Evolutionary conservation across 192 early-diverging fungal genomes (phyloP).

Genomic region (Coemansia umbellata): DNA sequence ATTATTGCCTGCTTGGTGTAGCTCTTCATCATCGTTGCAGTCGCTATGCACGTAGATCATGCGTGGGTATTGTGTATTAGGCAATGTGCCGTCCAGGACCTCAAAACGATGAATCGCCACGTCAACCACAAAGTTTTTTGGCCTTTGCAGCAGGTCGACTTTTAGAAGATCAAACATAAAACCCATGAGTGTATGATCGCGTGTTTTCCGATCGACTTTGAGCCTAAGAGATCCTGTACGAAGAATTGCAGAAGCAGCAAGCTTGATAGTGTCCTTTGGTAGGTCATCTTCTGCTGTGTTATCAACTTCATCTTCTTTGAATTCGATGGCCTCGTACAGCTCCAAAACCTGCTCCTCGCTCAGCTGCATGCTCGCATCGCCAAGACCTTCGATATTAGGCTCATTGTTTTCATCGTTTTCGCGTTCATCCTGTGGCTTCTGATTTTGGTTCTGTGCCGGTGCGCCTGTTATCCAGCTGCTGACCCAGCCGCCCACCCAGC

Average conservation of each 20-base stretch:
- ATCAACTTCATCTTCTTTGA: slow-evolving; percentile 69
- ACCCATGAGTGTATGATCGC: slow-evolving; percentile 49
- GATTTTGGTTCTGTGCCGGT: neutral
- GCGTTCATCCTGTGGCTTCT: neutral
- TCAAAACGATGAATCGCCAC: slow-evolving; percentile 51
- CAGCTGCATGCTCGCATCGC: slow-evolving; percentile 45
- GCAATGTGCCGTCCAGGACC: slow-evolving; percentile 51
- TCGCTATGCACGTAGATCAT: slow-evolving; percentile 51
- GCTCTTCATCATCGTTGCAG: neutral
- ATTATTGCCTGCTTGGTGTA: neutral
- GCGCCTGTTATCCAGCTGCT: slow-evolving; percentile 42
- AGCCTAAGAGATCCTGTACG: slow-evolving; percentile 78
- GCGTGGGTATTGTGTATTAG: slow-evolving; percentile 44
- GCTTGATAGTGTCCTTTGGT: slow-evolving; percentile 56
- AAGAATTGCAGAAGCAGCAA: slow-evolving; percentile 61
- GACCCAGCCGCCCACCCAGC: slow-evolving; percentile 53
- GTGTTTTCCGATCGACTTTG: slow-evolving; percentile 50
- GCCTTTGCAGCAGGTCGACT: slow-evolving; percentile 41
- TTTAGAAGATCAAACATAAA: slow-evolving; percentile 44
- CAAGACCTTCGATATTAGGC: neutral
- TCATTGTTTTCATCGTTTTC: neutral
- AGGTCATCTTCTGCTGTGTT: slow-evolving; percentile 40
- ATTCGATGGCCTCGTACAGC: slow-evolving; percentile 93
- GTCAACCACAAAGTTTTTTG: slow-evolving; percentile 37
- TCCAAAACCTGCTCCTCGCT: slow-evolving; percentile 84